Base-by-base conservation (phyloP, 2,329 filamentous ascomycete species). In the Neocatenulostroma microsporum region DNA sequence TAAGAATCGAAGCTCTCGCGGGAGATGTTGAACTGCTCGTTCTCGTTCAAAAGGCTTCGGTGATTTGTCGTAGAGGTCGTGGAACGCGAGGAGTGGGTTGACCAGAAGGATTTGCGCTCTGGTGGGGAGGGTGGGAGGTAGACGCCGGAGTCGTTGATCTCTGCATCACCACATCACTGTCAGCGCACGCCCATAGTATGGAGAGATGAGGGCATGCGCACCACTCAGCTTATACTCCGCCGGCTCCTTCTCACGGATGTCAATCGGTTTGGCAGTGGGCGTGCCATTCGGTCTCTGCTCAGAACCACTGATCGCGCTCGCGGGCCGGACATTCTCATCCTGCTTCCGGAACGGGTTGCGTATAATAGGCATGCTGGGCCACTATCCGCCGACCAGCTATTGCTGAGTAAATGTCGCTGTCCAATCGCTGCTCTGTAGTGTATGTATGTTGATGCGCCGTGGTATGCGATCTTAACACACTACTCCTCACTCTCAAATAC, bases 1-100 rank as follows among this genome's bases (percentile, higher is more conserved):
- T 96, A 96, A 3, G 88, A 94, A 60, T 96, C 91, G 56, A 96
- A 96, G 2, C 88, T 95, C 65, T 96, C 91, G 54, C 89, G 77
- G 24, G 88, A 94, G 59, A 96, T 96, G 46, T 83, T 86, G 60
- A 96, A 96, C 11, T 83, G 87, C 58, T 96, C 89, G 44, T 94
- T 86, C 52, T 80, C 78, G 26, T 35, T 30, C 41, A 84, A 68
- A 50, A 82, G 76, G 56, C 73, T 78, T 39, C 75, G 68, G 56
- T 77, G 73, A 46, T 75, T 74, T 27, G 34, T 68, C 36, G 63
- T 66, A 15, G 64, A 67, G 18, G 64, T 67, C 12, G 70, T 70
- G 21, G 70, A 67, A 37, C 63, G 64, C 19, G 66, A 69, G 15
- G 67, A 76, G 35, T 54, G 50, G 39, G 61, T 67, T 13, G 66